Percentiles rank a stretch among this genome's conserved stretches.
These are phyloP conservation scores for Helicocarpus griseus DNA, from an alignment of 2,329 filamentous ascomycete species.

Conservation along the genomic window DNA sequence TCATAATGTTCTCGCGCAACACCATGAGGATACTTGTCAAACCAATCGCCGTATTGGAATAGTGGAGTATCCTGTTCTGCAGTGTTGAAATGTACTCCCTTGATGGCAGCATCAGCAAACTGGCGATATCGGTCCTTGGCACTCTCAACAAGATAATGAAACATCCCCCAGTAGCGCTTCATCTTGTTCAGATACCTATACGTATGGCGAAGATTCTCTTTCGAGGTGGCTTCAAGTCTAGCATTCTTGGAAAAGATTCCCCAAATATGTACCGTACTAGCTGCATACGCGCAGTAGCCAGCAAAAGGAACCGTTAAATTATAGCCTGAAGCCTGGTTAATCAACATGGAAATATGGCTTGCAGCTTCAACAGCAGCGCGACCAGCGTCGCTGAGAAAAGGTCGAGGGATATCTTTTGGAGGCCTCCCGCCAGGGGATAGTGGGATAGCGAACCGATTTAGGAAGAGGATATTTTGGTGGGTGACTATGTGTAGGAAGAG, in stretches of 20 bases:
- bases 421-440: constrained; percentile 54
- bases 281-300: constrained; percentile 88
- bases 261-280: constrained; percentile 88
- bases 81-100: constrained; percentile 41
- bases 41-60: constrained; percentile 97
- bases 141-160: constrained; percentile 91
- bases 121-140: constrained; percentile 78
- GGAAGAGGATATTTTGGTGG: constrained; percentile 81
- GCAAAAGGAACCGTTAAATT: constrained; percentile 84
- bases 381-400: constrained; percentile 67
- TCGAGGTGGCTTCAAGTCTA: constrained; percentile 64
- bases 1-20: constrained; percentile 77
- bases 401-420: constrained; percentile 60
- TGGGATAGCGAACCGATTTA: constrained; percentile 78
- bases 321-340: constrained; percentile 70
- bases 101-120: constrained; percentile 70
- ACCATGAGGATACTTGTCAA: constrained; percentile 85
- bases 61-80: constrained; percentile 50
- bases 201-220: constrained; percentile 75
- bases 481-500: constrained; percentile 83
- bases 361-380: constrained; percentile 73
- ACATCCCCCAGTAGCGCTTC: constrained; percentile 98
- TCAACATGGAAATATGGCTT: constrained; percentile 72
- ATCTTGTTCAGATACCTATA: constrained; percentile 86
- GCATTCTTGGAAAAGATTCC: constrained; percentile 81